Evolutionary conservation across 495 filamentous ascomycete species (phyloP), one percentile per base, ranked within the genome.

Genomic region (Chaetomium cochliodes): DNA sequence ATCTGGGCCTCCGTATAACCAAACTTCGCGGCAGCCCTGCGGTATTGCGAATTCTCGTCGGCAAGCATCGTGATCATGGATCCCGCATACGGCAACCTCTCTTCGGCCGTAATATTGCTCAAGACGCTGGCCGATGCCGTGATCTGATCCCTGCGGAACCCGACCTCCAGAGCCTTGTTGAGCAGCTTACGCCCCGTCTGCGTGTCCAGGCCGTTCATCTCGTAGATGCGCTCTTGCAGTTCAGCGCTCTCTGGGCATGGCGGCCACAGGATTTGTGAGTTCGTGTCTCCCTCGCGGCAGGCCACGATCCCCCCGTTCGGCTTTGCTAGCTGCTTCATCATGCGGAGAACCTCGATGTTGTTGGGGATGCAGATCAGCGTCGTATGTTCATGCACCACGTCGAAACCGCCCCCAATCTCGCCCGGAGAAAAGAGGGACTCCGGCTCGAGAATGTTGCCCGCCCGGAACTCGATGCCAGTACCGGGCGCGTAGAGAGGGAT

Each of bases 301-400:
- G 62, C 62, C 39, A 64, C 62, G n/a, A 64, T 64, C 41, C 62
- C 62, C n/a, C 62, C 62, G 53, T 50, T 53, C n/a, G 37, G 53
- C 62, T 41, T 57, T 15, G 62, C 62, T 2, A 64, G 53, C 53
- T 9, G 20, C 62, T 64, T 64, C 62, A 64, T 64, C 15, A 50
- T 33, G 26, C 62, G 62, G 39, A 64, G 62, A 3, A 64, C 62
- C n/a, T 58, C 51, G n/a, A 58, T 64, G 53, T 64, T 64, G 53
- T 64, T 64, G 41, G 62, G 62, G 62, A 64, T 64, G 53, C 62
- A 64, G 28, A 64, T 64, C 16, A 64, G 42, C 4, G 62, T 64
- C 12, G 62, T 57, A 20, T 64, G 62, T 23, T 64, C 62, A 51
- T 64, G 62, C 52, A 64, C 62, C n/a, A 64, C 62, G n/a, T 64